phyloP scores from a whole-genome alignment of 305 asterid species.

The Nicotiana rustica region DNA sequence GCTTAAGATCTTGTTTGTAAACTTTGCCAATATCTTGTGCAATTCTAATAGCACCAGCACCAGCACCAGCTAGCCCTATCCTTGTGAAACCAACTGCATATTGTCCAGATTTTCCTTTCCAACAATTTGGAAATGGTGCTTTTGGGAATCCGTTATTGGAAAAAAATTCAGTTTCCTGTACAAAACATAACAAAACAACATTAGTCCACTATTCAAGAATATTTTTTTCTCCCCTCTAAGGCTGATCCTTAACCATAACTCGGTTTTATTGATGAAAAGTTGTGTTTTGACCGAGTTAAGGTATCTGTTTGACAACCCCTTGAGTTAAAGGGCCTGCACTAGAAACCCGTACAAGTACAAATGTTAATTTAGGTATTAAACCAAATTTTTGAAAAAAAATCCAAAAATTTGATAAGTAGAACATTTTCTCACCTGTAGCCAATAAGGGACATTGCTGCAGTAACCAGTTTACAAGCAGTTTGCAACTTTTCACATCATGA shows the following conservation, averaged over 20 bases:
- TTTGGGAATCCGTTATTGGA: slow-evolving; percentile 54
- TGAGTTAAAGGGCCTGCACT: background rate
- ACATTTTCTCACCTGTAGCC: slow-evolving; percentile 72
- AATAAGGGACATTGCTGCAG: slow-evolving; percentile 88
- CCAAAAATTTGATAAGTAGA: background rate
- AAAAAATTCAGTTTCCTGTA: slow-evolving; percentile 56
- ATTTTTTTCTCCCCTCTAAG: background rate
- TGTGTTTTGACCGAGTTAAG: background rate
- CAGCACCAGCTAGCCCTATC: slow-evolving; percentile 63
- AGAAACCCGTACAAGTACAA: background rate
- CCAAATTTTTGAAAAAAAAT: background rate
- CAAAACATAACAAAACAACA: slow-evolving; percentile 23
- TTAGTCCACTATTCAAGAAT: slow-evolving; percentile 25
- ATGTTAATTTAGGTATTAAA: background rate
- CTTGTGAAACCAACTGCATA: slow-evolving; percentile 64
- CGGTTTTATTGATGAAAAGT: background rate
- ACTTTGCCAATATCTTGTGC: slow-evolving; percentile 52
- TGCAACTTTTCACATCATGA: too few species aligned
- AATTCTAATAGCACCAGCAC: slow-evolving; percentile 51
- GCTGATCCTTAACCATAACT: background rate
- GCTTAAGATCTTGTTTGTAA: slow-evolving; percentile 50
- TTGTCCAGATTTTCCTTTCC: slow-evolving; percentile 60
- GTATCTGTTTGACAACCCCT: background rate
- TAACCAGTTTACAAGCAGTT: slow-evolving; percentile 60
- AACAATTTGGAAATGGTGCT: slow-evolving; percentile 52